These are phyloP conservation scores for Leishmania braziliensis DNA, from an alignment of 208 protist species.

Conservation along the genomic window DNA sequence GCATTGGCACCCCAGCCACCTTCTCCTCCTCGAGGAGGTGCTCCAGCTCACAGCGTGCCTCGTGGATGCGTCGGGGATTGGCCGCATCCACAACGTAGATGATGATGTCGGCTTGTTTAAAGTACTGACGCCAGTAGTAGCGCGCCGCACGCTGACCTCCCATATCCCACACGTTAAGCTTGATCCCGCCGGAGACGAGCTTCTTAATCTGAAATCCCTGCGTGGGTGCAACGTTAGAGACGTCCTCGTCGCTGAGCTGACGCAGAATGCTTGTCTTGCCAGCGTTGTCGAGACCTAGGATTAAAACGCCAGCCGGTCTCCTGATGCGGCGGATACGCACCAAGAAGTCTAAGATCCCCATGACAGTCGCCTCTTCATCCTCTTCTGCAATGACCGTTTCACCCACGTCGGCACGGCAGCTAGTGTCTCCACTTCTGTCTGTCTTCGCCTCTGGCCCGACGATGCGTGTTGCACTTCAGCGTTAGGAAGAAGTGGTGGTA, in stretches of 20 bases:
- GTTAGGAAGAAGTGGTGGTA: background rate
- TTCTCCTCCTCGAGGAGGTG: conserved; percentile 95
- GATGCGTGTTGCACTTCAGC: background rate
- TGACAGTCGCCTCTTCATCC: conserved; percentile 14
- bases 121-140: conserved; percentile 98
- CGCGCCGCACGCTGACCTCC: conserved; percentile 95
- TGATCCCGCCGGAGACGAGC: conserved; percentile 86
- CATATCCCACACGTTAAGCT: conserved; percentile 98
- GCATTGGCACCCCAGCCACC: conserved; percentile 90
- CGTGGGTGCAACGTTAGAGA: conserved; percentile 93
- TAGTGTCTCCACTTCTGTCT: background rate
- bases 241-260: conserved; percentile 93
- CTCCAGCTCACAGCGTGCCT: conserved; percentile 90
- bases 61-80: conserved; percentile 86
- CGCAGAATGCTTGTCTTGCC: conserved; percentile 97
- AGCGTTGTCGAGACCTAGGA: conserved; percentile 97
- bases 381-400: background rate
- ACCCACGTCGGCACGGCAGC: background rate
- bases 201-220: conserved; percentile 98
- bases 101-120: conserved; percentile 91
- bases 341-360: conserved; percentile 94
- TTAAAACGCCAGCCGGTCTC: conserved; percentile 88
- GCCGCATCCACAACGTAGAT: conserved; percentile 95
- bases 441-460: background rate
- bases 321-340: conserved; percentile 78